A percentile compares a stretch with the other conserved stretches of the same genome.
Conservation (phyloP, 78 protist species). For the slime mould (Dictyostelium discoideum) region DNA sequence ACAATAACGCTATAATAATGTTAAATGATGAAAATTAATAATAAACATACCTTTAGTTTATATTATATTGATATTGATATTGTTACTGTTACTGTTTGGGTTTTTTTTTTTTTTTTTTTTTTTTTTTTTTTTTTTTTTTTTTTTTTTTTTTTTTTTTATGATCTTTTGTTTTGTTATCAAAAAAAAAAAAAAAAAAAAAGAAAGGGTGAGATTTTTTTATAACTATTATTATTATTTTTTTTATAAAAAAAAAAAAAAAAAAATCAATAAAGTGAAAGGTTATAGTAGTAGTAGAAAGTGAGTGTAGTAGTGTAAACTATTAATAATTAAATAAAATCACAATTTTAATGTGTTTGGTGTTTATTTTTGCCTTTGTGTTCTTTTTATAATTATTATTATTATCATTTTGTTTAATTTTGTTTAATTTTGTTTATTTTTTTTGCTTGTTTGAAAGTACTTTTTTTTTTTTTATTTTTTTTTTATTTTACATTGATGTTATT, state of each 20-base stretch:
- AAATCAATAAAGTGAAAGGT: background rate
- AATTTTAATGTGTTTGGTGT: background rate
- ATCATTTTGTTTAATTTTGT: background rate
- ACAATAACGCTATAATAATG: background rate
- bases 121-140: no score
- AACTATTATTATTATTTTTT: no score
- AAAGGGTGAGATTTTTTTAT: background rate
- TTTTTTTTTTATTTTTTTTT: no score
- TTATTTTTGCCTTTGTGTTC: no score
- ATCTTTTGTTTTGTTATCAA: background rate
- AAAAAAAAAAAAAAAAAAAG: no score
- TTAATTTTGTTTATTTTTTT: background rate
- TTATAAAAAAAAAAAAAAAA: no score
- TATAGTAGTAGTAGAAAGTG: background rate
- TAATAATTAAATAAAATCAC: background rate
- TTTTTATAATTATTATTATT: no score
- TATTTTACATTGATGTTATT: background rate
- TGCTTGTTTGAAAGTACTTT: background rate
- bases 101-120: no score
- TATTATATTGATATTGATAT: no score
- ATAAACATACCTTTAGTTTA: background rate
- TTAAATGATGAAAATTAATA: background rate
- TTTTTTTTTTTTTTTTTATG: no score
- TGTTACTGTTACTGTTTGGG: background rate
- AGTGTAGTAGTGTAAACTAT: background rate